A percentile compares a stretch with the other conserved stretches of the same genome.
These are phyloP conservation scores for Fusarium nematophilum DNA, from an alignment of 2,329 filamentous ascomycete genomes.

Conservation along the genomic window DNA sequence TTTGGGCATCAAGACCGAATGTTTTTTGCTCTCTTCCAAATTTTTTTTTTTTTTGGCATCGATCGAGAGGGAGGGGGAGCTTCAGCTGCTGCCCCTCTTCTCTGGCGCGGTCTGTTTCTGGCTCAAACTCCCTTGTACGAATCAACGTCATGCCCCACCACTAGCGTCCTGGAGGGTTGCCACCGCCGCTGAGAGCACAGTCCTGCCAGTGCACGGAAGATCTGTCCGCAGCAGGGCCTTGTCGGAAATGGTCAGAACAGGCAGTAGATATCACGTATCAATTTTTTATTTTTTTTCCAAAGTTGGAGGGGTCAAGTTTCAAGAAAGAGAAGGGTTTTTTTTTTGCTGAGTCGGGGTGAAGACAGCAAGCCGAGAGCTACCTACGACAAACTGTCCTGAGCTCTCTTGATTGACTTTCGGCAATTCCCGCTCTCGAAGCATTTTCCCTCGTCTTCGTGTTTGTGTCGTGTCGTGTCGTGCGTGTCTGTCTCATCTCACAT, in stretches of 20 bases:
- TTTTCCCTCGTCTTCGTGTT: conserved; percentile 3
- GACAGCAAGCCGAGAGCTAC: too few relatives aligned
- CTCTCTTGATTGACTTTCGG: neutral
- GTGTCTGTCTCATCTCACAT: conserved; percentile 12
- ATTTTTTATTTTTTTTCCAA: conserved; percentile 6
- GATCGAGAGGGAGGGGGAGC: conserved; percentile 35
- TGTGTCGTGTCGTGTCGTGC: conserved; percentile 13
- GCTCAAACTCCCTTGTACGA: conserved; percentile 38
- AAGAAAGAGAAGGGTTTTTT: too few relatives aligned
- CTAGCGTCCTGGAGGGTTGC: conserved; percentile 36
- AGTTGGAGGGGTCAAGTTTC: conserved; percentile 25
- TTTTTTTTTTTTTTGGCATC: conserved; percentile 5
- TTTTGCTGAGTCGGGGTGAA: too few relatives aligned
- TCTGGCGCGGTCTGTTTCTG: conserved; percentile 36
- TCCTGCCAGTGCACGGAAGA: conserved; percentile 36
- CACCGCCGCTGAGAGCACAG: conserved; percentile 37
- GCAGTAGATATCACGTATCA: conserved; percentile 32
- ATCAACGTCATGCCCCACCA: conserved; percentile 49
- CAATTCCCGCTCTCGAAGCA: conserved; percentile 23
- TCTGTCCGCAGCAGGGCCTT: conserved; percentile 26
- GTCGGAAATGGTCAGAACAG: conserved; percentile 23
- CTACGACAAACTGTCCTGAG: neutral
- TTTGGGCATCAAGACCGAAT: neutral
- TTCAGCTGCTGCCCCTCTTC: conserved; percentile 41
- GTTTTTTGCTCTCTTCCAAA: neutral